Evolutionary conservation across 2,329 filamentous ascomycete species (phyloP), one percentile per base, ranked within the genome.

Genomic region (Ilyonectria sp.): DNA sequence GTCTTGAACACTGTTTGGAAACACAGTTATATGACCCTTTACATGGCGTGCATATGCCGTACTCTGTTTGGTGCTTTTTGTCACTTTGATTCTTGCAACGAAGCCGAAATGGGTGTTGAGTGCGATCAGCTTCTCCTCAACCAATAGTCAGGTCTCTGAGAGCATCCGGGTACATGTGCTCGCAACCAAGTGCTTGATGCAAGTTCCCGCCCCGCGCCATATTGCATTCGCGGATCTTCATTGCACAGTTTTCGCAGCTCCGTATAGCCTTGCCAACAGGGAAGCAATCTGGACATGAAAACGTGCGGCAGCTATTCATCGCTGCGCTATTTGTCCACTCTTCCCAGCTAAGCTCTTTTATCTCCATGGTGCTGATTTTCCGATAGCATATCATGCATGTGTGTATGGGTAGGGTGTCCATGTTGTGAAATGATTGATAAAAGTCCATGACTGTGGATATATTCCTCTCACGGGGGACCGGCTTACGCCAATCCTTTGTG

Each of bases 1-100:
- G 10, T 65, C 40, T 50, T 65, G 40, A 9, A 65, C 26, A 17
- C 17, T 65, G 19, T 60, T 65, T 44, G 56, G 56, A 33, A 65
- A 65, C 3, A 65, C 23, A 11, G 40, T 49, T n/a, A 65, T 65
- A 15, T 65, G 33, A 6, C 62, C 56, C 15, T 53, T 63, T 1
- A 65, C 23, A 23, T 65, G 43, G 1, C 43, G 10, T 26, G 6
- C 33, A 7, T 23, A 23, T 23, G 23, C 23, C 4, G 23, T 23
- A 23, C 23, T 23, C 23, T 23, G 4, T 23, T 23, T 23, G 3
- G 23, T 23, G 23, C 23, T 23, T 23, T 3, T 23, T 23, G 3
- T 23, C 4, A 23, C 23, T 23, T 23, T 23, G 3, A 23, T 23
- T 23, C 23, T 23, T 23, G 3, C 3, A 23, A 23, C 23, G 23